phyloP scores from a whole-genome alignment of 1,139 yeast genomes.

The Meyerozyma guilliermondii region DNA sequence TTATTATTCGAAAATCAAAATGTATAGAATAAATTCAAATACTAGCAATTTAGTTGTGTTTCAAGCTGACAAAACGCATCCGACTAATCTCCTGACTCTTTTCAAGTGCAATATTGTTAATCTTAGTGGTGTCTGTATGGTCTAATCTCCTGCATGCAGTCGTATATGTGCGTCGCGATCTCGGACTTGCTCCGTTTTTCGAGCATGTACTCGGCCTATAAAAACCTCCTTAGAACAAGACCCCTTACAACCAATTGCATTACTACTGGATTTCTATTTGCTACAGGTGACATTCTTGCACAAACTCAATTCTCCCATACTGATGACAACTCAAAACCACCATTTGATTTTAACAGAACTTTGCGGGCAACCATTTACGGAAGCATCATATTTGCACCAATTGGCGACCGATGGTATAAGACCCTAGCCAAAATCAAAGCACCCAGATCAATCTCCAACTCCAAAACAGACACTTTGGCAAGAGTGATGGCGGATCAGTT shows the following conservation, averaged over 20 bases:
- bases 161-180: background rate
- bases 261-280: slow-evolving; percentile 38
- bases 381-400: slow-evolving; percentile 35
- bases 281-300: slow-evolving; percentile 38
- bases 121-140: too few relatives aligned
- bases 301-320: slow-evolving; percentile 24
- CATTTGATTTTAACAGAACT: slow-evolving; percentile 28
- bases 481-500: slow-evolving; percentile 71
- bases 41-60: too few relatives aligned
- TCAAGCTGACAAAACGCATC: too few relatives aligned
- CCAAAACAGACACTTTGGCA: slow-evolving; percentile 24
- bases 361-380: slow-evolving; percentile 34
- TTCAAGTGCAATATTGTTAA: too few relatives aligned
- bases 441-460: background rate
- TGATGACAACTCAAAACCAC: slow-evolving; percentile 3
- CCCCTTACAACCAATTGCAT: slow-evolving; percentile 35
- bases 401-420: slow-evolving; percentile 40
- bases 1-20: too few relatives aligned
- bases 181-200: background rate
- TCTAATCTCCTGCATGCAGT: background rate
- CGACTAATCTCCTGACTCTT: too few relatives aligned
- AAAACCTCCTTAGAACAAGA: slow-evolving; percentile 22
- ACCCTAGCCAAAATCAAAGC: slow-evolving; percentile 18
- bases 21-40: too few relatives aligned
- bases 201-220: slow-evolving; percentile 20